These are phyloP conservation scores for Melastoma candidum DNA, from an alignment of 441 rosid species.

Conservation along the genomic window DNA sequence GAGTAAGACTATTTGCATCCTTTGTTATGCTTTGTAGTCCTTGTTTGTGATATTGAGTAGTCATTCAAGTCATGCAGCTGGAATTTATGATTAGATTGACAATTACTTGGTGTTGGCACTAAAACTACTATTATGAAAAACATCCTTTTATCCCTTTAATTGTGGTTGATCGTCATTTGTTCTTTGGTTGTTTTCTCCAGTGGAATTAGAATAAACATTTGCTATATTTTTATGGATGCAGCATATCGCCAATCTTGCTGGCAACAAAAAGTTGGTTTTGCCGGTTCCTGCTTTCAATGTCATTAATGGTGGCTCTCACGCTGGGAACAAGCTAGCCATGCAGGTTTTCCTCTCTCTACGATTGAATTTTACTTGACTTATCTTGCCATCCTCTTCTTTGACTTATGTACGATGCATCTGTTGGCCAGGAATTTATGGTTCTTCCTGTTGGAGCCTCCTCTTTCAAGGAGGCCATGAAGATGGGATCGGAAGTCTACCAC, in stretches of 20 bases:
- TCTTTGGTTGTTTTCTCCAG: too few species aligned
- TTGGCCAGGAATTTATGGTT: slow-evolving; percentile 29
- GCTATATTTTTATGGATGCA: slow-evolving; percentile 13
- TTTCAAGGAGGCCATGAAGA: slow-evolving; percentile 43
- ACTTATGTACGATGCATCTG: neutral
- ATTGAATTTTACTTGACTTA: neutral
- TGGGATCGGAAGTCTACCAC: slow-evolving; percentile 35
- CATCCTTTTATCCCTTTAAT: too few species aligned
- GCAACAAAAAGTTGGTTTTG: slow-evolving; percentile 35
- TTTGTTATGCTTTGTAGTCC: too few species aligned
- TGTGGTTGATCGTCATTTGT: too few species aligned
- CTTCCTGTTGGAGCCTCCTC: slow-evolving; percentile 38
- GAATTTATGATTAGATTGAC: too few species aligned
- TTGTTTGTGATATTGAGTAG: too few species aligned
- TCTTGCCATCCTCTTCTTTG: slow-evolving; percentile 1
- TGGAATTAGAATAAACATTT: too few species aligned
- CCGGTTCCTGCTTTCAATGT: slow-evolving; percentile 43
- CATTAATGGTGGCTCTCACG: slow-evolving; percentile 46
- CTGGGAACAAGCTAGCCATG: slow-evolving; percentile 47
- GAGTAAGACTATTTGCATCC: too few species aligned
- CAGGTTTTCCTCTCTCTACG: slow-evolving; percentile 17
- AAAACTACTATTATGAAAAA: too few species aligned
- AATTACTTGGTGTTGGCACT: too few species aligned
- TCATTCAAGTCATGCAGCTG: too few species aligned
- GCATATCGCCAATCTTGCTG: slow-evolving; percentile 47